Evolutionary conservation across 1,139 yeast genomes (phyloP), one percentile per base, ranked within the genome.

Genomic region (Hemisphaericaspora lyxosophila): DNA sequence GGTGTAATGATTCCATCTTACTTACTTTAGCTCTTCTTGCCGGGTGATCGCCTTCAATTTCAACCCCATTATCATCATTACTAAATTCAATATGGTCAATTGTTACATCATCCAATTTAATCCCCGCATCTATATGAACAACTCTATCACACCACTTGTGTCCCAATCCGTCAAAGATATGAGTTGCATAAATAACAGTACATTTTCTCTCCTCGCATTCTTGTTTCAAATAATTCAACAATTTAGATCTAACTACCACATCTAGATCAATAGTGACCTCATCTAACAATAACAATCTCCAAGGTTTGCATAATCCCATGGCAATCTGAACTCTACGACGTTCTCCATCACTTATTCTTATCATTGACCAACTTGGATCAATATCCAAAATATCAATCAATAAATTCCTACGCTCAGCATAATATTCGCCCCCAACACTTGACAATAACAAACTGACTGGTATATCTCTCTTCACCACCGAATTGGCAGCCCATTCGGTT

Each of bases 191-290:
- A 5, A 92, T 75, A 45, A 83, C 83, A 35, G 87, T 75, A 44
- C 95, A 83, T 16, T 73, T 63, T 42, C 97, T 70, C 0, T 64
- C 52, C 32, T 64, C 66, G 7, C 96, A 87, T 58, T 92, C 98
- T 13, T 61, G 56, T 48, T 74, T 75, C 51, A 92, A 69, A 55
- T 86, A 92, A 2, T 72, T 67, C 44, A 92, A 67, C 39, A 92
- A 67, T 40, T 87, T 73, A 31, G 82, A 79, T 51, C 98, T 74
- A 2, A 92, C 97, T 33, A 92, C 75, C 14, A 92, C 98, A 55
- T 92, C 98, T 49, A 92, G 70, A 57, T 92, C 98, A 18, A 92
- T 96, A 0, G 98, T 92, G 22, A 92, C 97, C 58, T 92, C 98
- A 59, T 92, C 98, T 33, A 92, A 67, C 16, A 92, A 65, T 25